phyloP scores from a whole-genome alignment of 768 basidiomycete genomes.

The Leucosporidium scottii region DNA sequence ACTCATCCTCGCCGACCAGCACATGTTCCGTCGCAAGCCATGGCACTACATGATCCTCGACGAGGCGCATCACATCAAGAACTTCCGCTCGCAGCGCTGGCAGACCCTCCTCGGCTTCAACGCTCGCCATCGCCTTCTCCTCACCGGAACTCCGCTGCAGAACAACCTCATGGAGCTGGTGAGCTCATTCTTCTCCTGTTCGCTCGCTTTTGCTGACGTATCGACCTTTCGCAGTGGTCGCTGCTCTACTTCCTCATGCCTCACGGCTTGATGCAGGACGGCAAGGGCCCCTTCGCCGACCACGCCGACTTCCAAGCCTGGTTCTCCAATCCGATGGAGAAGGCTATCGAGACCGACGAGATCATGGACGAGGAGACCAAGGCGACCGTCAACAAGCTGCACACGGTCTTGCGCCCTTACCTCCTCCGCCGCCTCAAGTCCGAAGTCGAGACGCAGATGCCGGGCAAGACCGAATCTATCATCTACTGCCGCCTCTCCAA shows the following conservation, averaged over 20 bases:
- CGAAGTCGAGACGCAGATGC: conserved; percentile 83
- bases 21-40: conserved; percentile 36
- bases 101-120: conserved; percentile 49
- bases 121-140: conserved; percentile 79
- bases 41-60: conserved; percentile 94
- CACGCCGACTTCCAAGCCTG: conserved; percentile 89
- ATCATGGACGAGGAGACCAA: conserved; percentile 69
- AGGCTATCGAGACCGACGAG: conserved; percentile 64
- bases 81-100: conserved; percentile 57
- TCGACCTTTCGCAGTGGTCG: conserved; percentile 53
- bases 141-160: conserved; percentile 95
- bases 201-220: neutral
- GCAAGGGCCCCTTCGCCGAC: conserved; percentile 58
- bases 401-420: conserved; percentile 87
- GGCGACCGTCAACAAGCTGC: conserved; percentile 45
- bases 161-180: conserved; percentile 67
- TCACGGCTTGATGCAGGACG: conserved; percentile 46
- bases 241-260: conserved; percentile 93
- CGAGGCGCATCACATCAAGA: conserved; percentile 91
- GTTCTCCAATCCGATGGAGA: conserved; percentile 81
- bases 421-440: conserved; percentile 85
- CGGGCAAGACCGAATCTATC: conserved; percentile 62
- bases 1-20: conserved; percentile 50
- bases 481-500: conserved; percentile 81
- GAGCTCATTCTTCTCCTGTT: neutral